phyloP scores from a whole-genome alignment of 306 rosid genomes.

The Calophaca sinica region DNA sequence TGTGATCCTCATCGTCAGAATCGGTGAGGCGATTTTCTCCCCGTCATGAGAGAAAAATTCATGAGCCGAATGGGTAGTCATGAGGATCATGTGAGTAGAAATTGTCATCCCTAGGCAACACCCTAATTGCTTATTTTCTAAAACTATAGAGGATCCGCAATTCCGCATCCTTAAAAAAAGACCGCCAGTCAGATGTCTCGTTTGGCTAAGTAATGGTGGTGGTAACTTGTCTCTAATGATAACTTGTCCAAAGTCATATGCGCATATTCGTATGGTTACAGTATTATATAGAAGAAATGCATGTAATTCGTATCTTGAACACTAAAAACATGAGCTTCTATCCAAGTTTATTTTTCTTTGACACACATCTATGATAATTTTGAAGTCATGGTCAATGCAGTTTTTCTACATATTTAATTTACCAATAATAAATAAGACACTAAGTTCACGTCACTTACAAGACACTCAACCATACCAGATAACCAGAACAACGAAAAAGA shows the following conservation, averaged over 20 bases:
- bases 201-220: background rate
- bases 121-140: too few relatives aligned
- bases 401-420: background rate
- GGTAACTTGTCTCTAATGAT: background rate
- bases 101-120: too few relatives aligned
- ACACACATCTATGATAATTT: background rate
- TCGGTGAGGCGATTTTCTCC: too few relatives aligned
- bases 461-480: background rate
- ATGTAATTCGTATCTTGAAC: background rate
- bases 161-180: background rate
- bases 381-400: constrained; percentile 18
- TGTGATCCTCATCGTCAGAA: too few relatives aligned
- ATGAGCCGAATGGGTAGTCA: too few relatives aligned
- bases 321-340: background rate
- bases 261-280: background rate
- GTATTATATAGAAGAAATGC: background rate
- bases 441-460: background rate
- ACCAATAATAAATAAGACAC: background rate
- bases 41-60: too few relatives aligned
- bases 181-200: background rate
- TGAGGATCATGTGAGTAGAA: too few relatives aligned
- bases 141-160: background rate
- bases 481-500: background rate
- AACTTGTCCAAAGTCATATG: background rate
- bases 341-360: background rate